These are phyloP conservation scores for Arctium lappa DNA, from an alignment of 129 eudicot genomes.

Conservation along the genomic window DNA sequence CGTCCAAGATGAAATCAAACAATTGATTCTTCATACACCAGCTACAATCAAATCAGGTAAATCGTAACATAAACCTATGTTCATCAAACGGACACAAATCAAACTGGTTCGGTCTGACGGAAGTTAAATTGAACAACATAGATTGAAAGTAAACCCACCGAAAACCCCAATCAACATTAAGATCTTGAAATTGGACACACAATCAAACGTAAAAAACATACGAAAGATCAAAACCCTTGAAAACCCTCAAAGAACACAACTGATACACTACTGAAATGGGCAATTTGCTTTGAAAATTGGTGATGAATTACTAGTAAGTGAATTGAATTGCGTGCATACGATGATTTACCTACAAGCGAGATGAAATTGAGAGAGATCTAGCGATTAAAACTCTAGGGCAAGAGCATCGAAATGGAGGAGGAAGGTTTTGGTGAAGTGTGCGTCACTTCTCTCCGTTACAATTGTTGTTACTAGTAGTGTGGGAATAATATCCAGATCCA, in stretches of 20 bases:
- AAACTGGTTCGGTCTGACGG: background rate
- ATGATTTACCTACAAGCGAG: conserved; percentile 15
- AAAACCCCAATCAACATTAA: background rate
- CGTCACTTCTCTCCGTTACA: conserved; percentile 23
- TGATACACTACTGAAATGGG: conserved; percentile 8
- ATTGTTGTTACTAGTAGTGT: background rate
- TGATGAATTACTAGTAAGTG: background rate
- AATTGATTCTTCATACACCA: background rate
- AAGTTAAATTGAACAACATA: conserved; percentile 10
- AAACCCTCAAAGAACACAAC: conserved; percentile 20
- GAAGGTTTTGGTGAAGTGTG: conserved; percentile 26
- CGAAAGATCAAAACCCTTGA: conserved; percentile 4
- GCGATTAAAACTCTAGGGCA: conserved; percentile 12
- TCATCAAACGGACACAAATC: conserved; percentile 2
- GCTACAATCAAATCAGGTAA: background rate
- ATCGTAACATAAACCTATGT: background rate
- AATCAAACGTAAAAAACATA: background rate
- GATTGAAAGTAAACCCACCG: background rate
- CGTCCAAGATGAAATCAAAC: background rate
- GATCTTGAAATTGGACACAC: conserved; percentile 4
- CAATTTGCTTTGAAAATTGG: background rate
- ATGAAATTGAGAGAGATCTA: conserved; percentile 10
- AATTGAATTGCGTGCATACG: background rate
- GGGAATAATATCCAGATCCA: background rate
- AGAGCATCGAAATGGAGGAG: background rate